Evolutionary conservation across 192 early-diverging fungal species (phyloP), one percentile per base, ranked within the genome.

Genomic region (Backusella luteola): DNA sequence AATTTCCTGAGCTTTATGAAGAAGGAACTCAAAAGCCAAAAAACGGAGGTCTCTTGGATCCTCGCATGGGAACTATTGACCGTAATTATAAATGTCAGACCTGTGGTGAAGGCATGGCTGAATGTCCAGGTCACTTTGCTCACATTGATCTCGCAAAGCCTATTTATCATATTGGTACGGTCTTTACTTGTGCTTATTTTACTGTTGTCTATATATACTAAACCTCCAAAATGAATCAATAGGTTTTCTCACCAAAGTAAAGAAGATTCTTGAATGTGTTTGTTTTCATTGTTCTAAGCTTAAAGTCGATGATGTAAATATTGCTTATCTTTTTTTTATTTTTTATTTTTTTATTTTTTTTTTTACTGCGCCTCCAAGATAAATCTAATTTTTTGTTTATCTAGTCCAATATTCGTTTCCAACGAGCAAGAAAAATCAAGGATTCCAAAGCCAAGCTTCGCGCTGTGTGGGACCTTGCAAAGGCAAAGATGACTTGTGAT

Each of bases 81-180:
- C 92, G 95, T 73, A 96, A 96, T 80, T 96, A 95, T 89, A 96
- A 95, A 85, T 99, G 98, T 81, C 92, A 93, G 74, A 98, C 98
- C 9, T 99, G 98, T 84, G 92, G 92, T 68, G 95, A 97, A 78
- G 93, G 92, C 79, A 97, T 96, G 96, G 89, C 90, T 19, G 93
- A 96, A 78, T 99, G 98, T 81, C 96, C 96, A 56, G 97, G 98
- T 67, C 98, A 99, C 83, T 99, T 99, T 90, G 98, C 94, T 14
- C 94, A 98, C 79, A 96, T 99, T 83, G 94, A 98, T 74, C 90
- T 99, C 7, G 95, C 95, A 39, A 94, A 93, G 83, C 98, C 98
- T 32, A 96, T 98, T 8, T 97, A 93, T 88, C 97, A 98, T 77
- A 88, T 93, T 78, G 96, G 94, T 95, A 85, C 7, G 78, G 23